Base-by-base conservation (phyloP, 345 rosid species). In the Brassica nigra region DNA sequence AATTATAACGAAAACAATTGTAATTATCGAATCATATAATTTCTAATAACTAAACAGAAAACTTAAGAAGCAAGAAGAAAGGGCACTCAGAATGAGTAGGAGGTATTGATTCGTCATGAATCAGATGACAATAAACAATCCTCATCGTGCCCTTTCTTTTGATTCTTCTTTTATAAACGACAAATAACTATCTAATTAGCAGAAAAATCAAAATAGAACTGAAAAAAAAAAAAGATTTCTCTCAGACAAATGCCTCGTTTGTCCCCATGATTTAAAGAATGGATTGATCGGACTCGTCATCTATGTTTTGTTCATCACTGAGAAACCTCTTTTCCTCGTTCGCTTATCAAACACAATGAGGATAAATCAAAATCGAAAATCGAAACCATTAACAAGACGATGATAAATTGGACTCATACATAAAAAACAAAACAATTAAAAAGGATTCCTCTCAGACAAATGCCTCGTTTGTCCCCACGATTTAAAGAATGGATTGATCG, bases 201-300 rank as follows among this genome's bases (percentile, higher is more conserved):
- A 8, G 1, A 58, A 14, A 57, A 54, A 0, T 31, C 27, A 1
- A 16, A 4, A 23, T 1, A 8, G 1, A 20, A 12, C 14, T 2
- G 6, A 3, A 4, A 4, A 71, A 4, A 1, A 14, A 20, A 58
- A 12, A 30, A 55, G 77, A 71, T 73, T 83, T 75, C 91, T 84
- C 93, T 89, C 93, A 79, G 88, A 83, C 93, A 89, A 89, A 86
- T 86, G 93, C 91, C 93, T 89, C 93, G 85, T 77, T 83, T 85
- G 90, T 89, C 91, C 83, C 83, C 91, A 86, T 68, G 84, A 76
- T 86, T 80, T 71, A 75, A 81, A 52, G 88, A 89, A 86, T 85
- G 89, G 89, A 86, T 81, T 23, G 0, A 80, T 89, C 89, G 84
- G 92, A 89, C 90, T 89, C 92, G 92, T 89, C 92, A 89, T 89